Base-by-base conservation (phyloP, 2,329 filamentous ascomycete genomes). In the Pseudocercospora eumusae region DNA sequence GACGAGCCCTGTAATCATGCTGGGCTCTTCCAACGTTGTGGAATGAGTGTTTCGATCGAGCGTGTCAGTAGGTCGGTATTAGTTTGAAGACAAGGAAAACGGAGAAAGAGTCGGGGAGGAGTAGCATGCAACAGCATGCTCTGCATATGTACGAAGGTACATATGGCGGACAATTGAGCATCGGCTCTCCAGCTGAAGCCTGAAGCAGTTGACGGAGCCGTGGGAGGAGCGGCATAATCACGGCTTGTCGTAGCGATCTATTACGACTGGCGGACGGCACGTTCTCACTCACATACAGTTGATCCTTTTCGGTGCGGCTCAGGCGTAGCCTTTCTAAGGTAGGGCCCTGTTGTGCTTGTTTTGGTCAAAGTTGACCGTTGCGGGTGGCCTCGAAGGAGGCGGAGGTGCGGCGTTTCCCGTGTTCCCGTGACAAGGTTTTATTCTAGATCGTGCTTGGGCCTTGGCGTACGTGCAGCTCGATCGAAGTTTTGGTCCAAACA, bases 1-100 rank as follows among this genome's bases (percentile, higher is more conserved):
- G 25, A 60, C 57, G 31, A 55, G 21, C 18, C 57, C 50, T 40
- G 49, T 27, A 55, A 52, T 33, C 57, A 60, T 60, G 52, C 27
- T 40, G 52, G 23, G 15, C 27, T 40, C 28, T 33, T 27, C 28
- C 15, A 54, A 8, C 31, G 15, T 40, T 13, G 3, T 10, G 52
- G 18, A 54, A 36, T 54, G 52, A 21, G 52, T 54, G 52, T 54
- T 40, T 54, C n/a, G 52, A 54, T 6, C 18, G 28, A 36, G 10
- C 28, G 52, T 40, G 52, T 33, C 47, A 50, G 23, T 50, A 8
- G 50, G 25, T 31, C 25, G 23, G 50, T 20, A 33, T 36, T 18
- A 25, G 44, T 54, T 18, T 11, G 21, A 25, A 54, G 28, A 23
- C 9, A 27, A 36, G 31, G 28, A 54, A 40, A 40, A 20, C 27